Percentiles rank a stretch among this genome's conserved stretches.
Conservation (phyloP, 371 early-diverging fungal genomes). For the Lichtheimia ornata region DNA sequence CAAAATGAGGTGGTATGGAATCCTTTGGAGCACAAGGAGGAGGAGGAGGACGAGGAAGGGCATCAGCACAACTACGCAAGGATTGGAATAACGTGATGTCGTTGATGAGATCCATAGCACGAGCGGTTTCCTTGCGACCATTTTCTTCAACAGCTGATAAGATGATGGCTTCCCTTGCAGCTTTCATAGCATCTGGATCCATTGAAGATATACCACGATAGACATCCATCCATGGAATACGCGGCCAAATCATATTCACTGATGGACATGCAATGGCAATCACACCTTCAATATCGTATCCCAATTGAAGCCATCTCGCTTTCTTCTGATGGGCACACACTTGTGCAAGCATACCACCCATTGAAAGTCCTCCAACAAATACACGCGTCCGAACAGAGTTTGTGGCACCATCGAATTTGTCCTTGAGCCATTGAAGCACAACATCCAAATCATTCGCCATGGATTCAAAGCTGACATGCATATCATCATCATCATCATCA, state of each 20-base stretch:
- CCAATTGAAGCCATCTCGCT: conserved; percentile 1
- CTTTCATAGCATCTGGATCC: conserved; percentile 13
- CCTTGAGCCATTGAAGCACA: conserved; percentile 18
- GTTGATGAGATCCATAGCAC: conserved; percentile 21
- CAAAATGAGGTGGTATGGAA: not conserved
- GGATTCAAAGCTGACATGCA: conserved; percentile 14
- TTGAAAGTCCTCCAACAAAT: conserved; percentile 38
- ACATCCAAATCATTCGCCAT: conserved; percentile 23
- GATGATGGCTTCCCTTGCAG: conserved; percentile 18
- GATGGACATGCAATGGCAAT: conserved; percentile 31
- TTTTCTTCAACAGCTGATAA: conserved; percentile 13
- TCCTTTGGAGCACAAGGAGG: not conserved
- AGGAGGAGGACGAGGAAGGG: conserved; percentile 1
- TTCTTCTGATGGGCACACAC: conserved; percentile 9
- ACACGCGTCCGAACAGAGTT: not conserved
- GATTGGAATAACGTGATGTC: conserved; percentile 22
- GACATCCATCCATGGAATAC: conserved; percentile 34
- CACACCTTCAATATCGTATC: conserved; percentile 17
- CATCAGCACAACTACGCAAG: conserved; percentile 19
- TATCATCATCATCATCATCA: not conserved
- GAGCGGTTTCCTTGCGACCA: conserved; percentile 17
- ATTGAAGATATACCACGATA: conserved; percentile 14
- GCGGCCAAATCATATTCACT: conserved; percentile 19
- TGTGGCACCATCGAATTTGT: not conserved
- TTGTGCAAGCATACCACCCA: conserved; percentile 43